Conservation (phyloP, 192 early-diverging fungal species). For the Entrophospora sp. region DNA sequence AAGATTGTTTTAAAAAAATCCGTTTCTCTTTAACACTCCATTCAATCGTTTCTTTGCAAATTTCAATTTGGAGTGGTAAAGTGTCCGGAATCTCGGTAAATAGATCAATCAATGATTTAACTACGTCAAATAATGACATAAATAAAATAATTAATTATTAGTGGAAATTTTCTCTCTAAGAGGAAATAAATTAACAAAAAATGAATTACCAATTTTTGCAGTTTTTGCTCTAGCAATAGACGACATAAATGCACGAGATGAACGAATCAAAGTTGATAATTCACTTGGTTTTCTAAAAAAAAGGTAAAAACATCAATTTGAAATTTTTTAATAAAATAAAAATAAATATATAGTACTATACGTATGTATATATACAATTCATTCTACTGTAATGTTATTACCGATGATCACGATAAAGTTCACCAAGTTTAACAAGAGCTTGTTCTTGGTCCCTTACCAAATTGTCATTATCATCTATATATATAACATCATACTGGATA, state of each 20-base stretch:
- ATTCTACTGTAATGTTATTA: too few species aligned
- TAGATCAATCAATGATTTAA: slow-evolving; percentile 75
- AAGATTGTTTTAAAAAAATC: slow-evolving; percentile 87
- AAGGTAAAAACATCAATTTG: not conserved
- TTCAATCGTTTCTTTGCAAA: slow-evolving; percentile 90
- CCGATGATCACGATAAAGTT: slow-evolving; percentile 63
- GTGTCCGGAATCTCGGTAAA: slow-evolving; percentile 84
- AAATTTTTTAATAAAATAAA: too few species aligned
- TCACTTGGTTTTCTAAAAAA: slow-evolving; percentile 58
- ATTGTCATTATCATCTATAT: slow-evolving; percentile 25
- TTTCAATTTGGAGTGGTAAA: slow-evolving; percentile 80
- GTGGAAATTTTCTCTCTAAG: too few species aligned
- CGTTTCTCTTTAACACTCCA: slow-evolving; percentile 91
- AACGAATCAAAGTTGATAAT: slow-evolving; percentile 73
- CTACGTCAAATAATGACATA: too few species aligned
- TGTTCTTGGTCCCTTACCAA: slow-evolving; percentile 54
- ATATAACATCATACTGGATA: slow-evolving; percentile 9
- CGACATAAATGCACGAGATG: slow-evolving; percentile 68
- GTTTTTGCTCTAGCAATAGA: slow-evolving; percentile 93
- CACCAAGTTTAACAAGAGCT: slow-evolving; percentile 63
- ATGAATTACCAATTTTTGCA: slow-evolving; percentile 75
- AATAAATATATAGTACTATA: too few species aligned
- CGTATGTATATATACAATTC: too few species aligned
- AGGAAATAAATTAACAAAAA: too few species aligned
- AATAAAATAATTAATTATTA: too few species aligned